phyloP scores from a whole-genome alignment of 1,284 basidiomycete genomes.

The Mycosarcoma maydis region DNA sequence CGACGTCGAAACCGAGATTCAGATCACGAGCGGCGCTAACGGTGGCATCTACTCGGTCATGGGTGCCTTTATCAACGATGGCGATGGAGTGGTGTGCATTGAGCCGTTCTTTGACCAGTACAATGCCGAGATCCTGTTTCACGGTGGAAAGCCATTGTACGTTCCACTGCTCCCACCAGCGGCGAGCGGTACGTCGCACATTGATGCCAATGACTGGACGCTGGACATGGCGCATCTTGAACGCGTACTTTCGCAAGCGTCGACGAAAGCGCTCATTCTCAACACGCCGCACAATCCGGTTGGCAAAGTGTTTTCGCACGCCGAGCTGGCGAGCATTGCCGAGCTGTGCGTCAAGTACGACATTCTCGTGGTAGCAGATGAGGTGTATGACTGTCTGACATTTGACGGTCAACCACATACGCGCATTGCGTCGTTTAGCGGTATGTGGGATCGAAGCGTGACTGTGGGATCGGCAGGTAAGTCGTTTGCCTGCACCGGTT shows the following conservation, averaged over 20 bases:
- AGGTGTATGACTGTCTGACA: slow-evolving; percentile 91
- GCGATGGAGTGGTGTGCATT: slow-evolving; percentile 96
- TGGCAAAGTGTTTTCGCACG: slow-evolving; percentile 83
- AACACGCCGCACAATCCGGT: slow-evolving; percentile 79
- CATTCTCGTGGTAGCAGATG: slow-evolving; percentile 90
- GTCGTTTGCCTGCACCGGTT: slow-evolving; percentile 97
- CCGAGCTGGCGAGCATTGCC: slow-evolving; percentile 85
- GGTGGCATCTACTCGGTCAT: slow-evolving; percentile 62
- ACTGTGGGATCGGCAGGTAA: slow-evolving; percentile 81
- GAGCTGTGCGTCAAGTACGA: slow-evolving; percentile 89
- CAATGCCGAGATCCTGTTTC: slow-evolving; percentile 69
- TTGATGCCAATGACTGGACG: slow-evolving; percentile 68
- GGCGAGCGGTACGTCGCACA: slow-evolving; percentile 5
- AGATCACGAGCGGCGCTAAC: slow-evolving; percentile 91
- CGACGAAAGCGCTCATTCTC: slow-evolving; percentile 75
- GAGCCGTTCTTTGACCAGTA: slow-evolving; percentile 97
- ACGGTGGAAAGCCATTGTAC: slow-evolving; percentile 84
- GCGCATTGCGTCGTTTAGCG: slow-evolving; percentile 77
- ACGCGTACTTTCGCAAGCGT: slow-evolving; percentile 78
- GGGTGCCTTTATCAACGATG: slow-evolving; percentile 56
- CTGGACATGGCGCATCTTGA: slow-evolving; percentile 74
- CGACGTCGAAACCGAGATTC: slow-evolving; percentile 85
- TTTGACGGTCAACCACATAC: slow-evolving; percentile 88
- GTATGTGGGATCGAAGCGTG: slow-evolving; percentile 97
- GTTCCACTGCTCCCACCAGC: slow-evolving; percentile 89